Evolutionary conservation across 2,329 filamentous ascomycete genomes (phyloP).

Genomic region (Colletotrichum salicis): DNA sequence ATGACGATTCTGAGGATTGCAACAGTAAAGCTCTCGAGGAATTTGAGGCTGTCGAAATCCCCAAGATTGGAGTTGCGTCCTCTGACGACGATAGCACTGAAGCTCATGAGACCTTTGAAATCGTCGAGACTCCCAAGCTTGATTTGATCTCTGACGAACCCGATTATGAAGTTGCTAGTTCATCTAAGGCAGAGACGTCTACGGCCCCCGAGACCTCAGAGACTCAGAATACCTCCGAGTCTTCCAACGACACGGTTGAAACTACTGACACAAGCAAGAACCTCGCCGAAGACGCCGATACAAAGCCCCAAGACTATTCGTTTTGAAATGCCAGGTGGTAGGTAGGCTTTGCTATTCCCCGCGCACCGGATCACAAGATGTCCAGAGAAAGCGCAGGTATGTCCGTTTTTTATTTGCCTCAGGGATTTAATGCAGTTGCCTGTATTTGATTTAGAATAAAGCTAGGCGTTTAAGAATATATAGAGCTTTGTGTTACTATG

Average conservation of each 20-base stretch:
- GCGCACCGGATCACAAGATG: background rate
- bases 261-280: background rate
- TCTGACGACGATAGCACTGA: background rate
- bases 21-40: background rate
- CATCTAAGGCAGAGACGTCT: background rate
- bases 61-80: background rate
- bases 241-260: background rate
- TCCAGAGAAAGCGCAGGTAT: no score
- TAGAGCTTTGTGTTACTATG: no score
- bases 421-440: slow-evolving; percentile 38
- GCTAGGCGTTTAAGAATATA: no score
- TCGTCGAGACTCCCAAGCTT: background rate
- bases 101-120: background rate
- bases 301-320: background rate
- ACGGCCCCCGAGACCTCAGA: no score
- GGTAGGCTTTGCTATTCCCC: no score
- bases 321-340: background rate
- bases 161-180: background rate
- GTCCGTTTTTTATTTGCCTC: no score
- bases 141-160: background rate
- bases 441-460: no score
- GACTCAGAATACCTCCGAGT: background rate
- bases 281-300: background rate
- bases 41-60: background rate
- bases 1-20: background rate